phyloP scores from a whole-genome alignment of 495 filamentous ascomycete genomes.

The Sabuloglossum arenarium region DNA sequence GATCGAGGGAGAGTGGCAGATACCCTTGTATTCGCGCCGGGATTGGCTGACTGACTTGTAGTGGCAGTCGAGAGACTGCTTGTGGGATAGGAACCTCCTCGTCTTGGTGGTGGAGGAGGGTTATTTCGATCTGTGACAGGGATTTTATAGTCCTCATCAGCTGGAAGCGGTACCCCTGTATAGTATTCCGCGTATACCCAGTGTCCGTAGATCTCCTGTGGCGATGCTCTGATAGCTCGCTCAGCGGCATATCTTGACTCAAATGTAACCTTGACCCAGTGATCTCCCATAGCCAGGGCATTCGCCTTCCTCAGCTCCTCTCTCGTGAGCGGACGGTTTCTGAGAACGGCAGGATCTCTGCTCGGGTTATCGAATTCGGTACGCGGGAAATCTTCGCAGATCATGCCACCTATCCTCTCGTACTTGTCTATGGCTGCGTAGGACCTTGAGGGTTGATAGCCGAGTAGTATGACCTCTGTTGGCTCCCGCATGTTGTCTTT shows the following conservation, averaged over 20 bases:
- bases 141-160: neutral
- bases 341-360: constrained; percentile 23
- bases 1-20: constrained; percentile 1
- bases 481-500: constrained; percentile 35
- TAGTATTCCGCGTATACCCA: constrained; percentile 62
- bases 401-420: constrained; percentile 52
- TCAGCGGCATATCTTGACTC: constrained; percentile 64
- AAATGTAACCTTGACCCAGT: constrained; percentile 90
- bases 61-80: neutral
- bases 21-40: neutral
- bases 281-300: constrained; percentile 50
- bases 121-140: neutral
- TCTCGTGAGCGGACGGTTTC: constrained; percentile 34
- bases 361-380: constrained; percentile 28
- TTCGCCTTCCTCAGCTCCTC: constrained; percentile 57
- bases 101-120: neutral
- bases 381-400: constrained; percentile 84
- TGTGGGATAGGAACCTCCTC: neutral
- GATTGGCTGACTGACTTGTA: neutral
- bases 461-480: constrained; percentile 64
- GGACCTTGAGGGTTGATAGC: constrained; percentile 52
- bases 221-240: constrained; percentile 49
- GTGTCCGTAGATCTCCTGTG: constrained; percentile 56
- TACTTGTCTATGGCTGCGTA: constrained; percentile 74
- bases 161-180: neutral